Evolutionary conservation across 1,284 basidiomycete species (phyloP), one percentile per base, ranked within the genome.

Genomic region (Tausonia pullulans): DNA sequence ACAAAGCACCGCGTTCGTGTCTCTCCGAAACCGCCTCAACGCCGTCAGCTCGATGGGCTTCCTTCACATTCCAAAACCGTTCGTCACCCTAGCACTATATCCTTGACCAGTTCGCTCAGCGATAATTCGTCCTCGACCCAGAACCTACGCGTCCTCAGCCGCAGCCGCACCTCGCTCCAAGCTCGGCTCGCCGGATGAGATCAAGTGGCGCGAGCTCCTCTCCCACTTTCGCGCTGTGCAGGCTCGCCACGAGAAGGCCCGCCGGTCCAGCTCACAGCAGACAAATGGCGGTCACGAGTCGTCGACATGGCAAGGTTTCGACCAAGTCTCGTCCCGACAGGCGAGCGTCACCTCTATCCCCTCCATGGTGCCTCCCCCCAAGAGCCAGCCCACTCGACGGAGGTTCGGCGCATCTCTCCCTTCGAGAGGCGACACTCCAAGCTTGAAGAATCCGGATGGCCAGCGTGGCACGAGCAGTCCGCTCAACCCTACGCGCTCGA

Each of bases 1-100:
- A 0, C 96, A 99, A 78, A 96, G 91, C 73, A 88, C 88, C 51
- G 96, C 96, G 0, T 99, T 99, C 73, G 85, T 94, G 5, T 97
- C 95, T 1, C 81, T 99, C 14, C 83, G 95, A 49, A 97, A 97
- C 74, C 85, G 96, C 48, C 78, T 99, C 48, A 93, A 88, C 69
- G 93, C 94, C 2, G 92, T 98, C 55, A 95, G 95, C 74, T 90
- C 94, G 1, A 85, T 93, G 9, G 95, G 96, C 0, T 96, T 93
- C 75, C 76, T 95, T 3, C 90, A 95, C 64, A 89, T 90, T 60
- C 85, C 90, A 0, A 87, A 88, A 76, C 78, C 86, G 88, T 90
- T 75, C 52, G 27, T 45, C 10, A 44, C 13, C 16, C 40, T 44
- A 9, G 10, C n/a, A 11, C 48, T 44, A 4, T 60, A 6, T 5